phyloP scores from a whole-genome alignment of 257 asterid species.

The Misopates orontium region DNA sequence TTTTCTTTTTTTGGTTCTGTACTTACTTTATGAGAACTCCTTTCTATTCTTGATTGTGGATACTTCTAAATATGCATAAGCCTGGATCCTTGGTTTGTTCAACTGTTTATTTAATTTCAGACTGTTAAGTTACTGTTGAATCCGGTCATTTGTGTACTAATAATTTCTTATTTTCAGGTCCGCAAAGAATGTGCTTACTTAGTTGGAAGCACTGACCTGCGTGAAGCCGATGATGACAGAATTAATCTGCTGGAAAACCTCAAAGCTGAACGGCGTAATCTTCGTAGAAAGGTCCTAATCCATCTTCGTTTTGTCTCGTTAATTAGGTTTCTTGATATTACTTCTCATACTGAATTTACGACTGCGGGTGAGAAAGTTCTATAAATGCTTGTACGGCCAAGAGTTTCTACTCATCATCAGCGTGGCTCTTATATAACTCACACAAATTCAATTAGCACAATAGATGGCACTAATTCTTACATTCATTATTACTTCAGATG shows the following conservation, averaged over 20 bases:
- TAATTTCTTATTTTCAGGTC: constrained; percentile 45
- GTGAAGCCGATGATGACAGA: constrained; percentile 45
- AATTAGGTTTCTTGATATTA: neutral
- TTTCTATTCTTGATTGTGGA: constrained; percentile 5
- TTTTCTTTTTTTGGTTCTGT: neutral
- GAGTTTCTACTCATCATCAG: no score
- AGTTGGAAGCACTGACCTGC: constrained; percentile 63
- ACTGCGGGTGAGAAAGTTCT: neutral
- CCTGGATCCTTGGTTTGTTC: neutral
- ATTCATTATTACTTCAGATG: no score
- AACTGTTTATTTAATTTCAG: neutral
- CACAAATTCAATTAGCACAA: no score
- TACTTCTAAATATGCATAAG: no score
- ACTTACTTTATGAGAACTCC: neutral
- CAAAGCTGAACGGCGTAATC: constrained; percentile 49
- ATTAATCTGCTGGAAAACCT: constrained; percentile 57
- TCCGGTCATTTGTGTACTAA: constrained; percentile 16
- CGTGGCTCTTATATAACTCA: no score
- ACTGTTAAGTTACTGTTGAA: constrained; percentile 1
- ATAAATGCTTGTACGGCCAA: no score
- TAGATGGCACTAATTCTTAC: no score
- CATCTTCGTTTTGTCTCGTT: constrained; percentile 19
- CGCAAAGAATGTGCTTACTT: constrained; percentile 61
- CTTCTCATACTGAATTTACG: neutral
- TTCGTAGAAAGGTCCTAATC: constrained; percentile 50